A percentile compares a stretch with the other conserved stretches of the same genome.
phyloP scores from a whole-genome alignment of 305 asterid species.

The Rubia tinctorum region DNA sequence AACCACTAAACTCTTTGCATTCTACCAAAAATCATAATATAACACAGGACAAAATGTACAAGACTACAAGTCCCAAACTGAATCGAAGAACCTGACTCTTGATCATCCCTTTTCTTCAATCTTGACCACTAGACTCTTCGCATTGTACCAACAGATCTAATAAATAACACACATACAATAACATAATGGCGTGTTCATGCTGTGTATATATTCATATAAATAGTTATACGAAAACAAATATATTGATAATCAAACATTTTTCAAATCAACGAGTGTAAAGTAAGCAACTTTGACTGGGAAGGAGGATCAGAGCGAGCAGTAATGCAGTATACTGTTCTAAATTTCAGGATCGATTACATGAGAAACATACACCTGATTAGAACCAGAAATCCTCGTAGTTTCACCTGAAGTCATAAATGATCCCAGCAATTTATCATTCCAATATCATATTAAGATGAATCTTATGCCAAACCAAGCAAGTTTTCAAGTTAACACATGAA shows the following conservation, averaged over 20 bases:
- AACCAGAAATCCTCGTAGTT: conserved; percentile 23
- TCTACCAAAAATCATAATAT: not conserved
- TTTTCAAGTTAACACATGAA: conserved; percentile 28
- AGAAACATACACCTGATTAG: not conserved
- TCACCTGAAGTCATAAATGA: conserved; percentile 27
- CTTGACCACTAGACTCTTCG: not conserved
- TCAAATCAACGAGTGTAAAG: not conserved
- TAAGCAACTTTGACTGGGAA: not conserved
- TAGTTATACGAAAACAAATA: no score
- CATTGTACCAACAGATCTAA: not conserved
- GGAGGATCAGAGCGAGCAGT: conserved; percentile 8
- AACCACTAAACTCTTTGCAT: not conserved
- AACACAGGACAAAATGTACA: not conserved
- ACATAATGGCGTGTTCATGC: not conserved
- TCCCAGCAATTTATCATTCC: conserved; percentile 24
- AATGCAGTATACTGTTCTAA: not conserved
- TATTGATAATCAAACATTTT: no score
- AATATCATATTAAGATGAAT: conserved; percentile 27
- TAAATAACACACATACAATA: not conserved
- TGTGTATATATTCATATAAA: no score
- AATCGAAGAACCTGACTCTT: not conserved
- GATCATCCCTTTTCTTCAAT: not conserved
- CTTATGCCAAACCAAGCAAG: conserved; percentile 21
- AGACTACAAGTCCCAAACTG: not conserved
- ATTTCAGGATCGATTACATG: not conserved